Evolutionary conservation across 106 monocot species (phyloP).

Genomic region (Apostasia shenzhenica): DNA sequence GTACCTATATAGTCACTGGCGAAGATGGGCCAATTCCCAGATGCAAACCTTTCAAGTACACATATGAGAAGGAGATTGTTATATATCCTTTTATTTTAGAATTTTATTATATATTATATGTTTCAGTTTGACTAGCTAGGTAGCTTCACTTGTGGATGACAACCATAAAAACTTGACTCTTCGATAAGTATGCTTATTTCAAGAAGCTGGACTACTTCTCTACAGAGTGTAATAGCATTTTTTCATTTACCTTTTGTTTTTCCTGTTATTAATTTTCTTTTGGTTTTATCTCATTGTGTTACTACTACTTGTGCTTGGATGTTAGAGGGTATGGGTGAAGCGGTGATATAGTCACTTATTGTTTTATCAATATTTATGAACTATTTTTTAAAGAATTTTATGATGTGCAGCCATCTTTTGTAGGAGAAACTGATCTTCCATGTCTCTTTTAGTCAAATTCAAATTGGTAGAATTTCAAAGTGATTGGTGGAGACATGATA

Average conservation of each 20-base stretch:
- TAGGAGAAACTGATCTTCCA: too few species aligned
- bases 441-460: too few species aligned
- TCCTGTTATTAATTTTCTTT: neutral
- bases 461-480: too few species aligned
- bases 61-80: conserved; percentile 99
- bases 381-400: too few species aligned
- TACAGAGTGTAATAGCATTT: conserved; percentile 74
- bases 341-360: neutral
- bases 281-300: neutral
- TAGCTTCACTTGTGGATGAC: neutral
- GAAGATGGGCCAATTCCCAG: conserved; percentile 99
- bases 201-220: conserved; percentile 99
- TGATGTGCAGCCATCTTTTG: too few species aligned
- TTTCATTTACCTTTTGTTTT: neutral
- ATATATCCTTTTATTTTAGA: conserved; percentile 84
- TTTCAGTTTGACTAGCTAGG: conserved; percentile 9
- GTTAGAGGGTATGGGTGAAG: neutral
- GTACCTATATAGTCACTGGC: conserved; percentile 91
- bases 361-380: too few species aligned
- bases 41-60: conserved; percentile 99
- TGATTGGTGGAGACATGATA: too few species aligned
- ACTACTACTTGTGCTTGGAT: neutral
- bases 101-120: conserved; percentile 1
- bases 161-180: conserved; percentile 41
- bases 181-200: conserved; percentile 93